Base-by-base conservation (phyloP, 352 stramenopile species). In the Detonula confervacea region DNA sequence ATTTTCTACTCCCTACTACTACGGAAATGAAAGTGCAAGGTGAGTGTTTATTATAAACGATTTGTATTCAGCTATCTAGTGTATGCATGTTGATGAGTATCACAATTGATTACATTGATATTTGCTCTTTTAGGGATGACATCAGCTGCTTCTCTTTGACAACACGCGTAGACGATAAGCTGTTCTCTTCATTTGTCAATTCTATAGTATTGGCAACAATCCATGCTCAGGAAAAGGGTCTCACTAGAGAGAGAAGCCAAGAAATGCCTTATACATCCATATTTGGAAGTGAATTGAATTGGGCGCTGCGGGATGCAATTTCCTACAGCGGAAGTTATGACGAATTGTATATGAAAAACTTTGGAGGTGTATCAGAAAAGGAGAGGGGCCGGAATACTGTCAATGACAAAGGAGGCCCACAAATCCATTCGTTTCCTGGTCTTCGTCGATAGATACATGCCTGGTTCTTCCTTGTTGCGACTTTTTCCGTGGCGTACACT, bases 111-210 rank as follows among this genome's bases (percentile, higher is more conserved):
- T n/a, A n/a, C n/a, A n/a, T n/a, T n/a, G n/a, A n/a, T n/a, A n/a
- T n/a, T n/a, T n/a, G n/a, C 54, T 6, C 55, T 49, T 33, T 27
- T 42, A 73, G 61, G 62, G 56, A 74, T 30, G 24, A 70, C 60
- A 47, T 51, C 3, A 65, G 25, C 14, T 74, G 64, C 37, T 75
- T 61, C 44, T 49, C 73, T 29, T 27, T 84, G 2, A 60, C 52
- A 30, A 84, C 76, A 24, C 69, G 62, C 51, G 61, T 80, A 37
- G 66, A 73, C 66, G 74, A 82, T 73, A 20, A 0, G 16, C 12
- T 70, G 8, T 76, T 71, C 24, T 73, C 66, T 54, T 70, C 65
- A 18, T 80, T 75, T 65, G 61, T 83, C 0, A 77, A 75, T 61
- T 70, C 49, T 25, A 52, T 80, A 30, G 24, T 83, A 14, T 22